Conservation (phyloP, 257 asterid species). For the Solanum tarapatanum region DNA sequence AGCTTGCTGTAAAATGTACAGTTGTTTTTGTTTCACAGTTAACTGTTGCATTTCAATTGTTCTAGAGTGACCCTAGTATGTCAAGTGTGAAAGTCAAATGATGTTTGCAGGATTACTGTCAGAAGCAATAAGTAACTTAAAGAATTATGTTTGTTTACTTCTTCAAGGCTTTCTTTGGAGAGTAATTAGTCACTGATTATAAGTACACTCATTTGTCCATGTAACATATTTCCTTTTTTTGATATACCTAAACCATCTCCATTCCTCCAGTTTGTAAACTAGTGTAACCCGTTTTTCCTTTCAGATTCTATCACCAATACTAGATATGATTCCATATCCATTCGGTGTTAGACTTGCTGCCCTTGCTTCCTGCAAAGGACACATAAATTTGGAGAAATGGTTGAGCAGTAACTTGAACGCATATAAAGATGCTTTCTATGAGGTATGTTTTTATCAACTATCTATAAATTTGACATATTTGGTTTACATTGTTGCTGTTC, state of each 20-base stretch:
- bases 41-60: background rate
- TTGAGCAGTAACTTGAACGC: slow-evolving; percentile 40
- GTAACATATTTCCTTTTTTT: background rate
- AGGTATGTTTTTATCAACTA: slow-evolving; percentile 28
- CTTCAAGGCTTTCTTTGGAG: background rate
- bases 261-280: background rate
- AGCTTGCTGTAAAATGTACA: background rate
- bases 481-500: background rate
- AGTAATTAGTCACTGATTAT: background rate
- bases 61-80: background rate
- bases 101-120: background rate
- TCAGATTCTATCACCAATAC: slow-evolving; percentile 57
- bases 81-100: background rate
- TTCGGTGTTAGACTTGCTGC: slow-evolving; percentile 71
- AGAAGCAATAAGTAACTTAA: background rate
- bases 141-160: background rate
- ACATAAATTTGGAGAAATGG: slow-evolving; percentile 80
- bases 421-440: slow-evolving; percentile 57
- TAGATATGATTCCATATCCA: slow-evolving; percentile 58
- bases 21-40: background rate
- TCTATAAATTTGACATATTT: background rate
- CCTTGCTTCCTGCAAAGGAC: slow-evolving; percentile 67
- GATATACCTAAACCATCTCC: background rate
- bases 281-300: slow-evolving; percentile 7
- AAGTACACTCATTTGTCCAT: background rate